Percentiles rank a stretch among this genome's conserved stretches.
These are phyloP conservation scores for Lepiota brunneoincarnata DNA, from an alignment of 768 basidiomycete species.

Conservation along the genomic window DNA sequence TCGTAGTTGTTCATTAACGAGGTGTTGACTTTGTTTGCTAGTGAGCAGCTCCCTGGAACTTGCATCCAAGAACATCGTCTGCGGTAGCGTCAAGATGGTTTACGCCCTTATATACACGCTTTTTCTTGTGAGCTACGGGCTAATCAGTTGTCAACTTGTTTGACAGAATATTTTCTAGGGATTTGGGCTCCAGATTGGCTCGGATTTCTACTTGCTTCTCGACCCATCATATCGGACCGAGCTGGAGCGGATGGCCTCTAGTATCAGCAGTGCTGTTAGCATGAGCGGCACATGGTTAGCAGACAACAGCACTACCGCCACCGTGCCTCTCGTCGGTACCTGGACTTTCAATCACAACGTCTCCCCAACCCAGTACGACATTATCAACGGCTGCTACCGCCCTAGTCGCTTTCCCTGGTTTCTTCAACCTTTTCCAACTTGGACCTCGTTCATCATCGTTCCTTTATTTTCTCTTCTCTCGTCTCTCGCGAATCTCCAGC, in stretches of 20 bases:
- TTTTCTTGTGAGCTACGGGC: conserved; percentile 46
- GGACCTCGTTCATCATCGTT: conserved; percentile 75
- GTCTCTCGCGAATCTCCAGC: conserved; percentile 78
- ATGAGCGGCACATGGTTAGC: conserved; percentile 68
- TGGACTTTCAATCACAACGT: conserved; percentile 65
- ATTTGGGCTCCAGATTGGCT: conserved; percentile 82
- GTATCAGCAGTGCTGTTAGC: conserved; percentile 43
- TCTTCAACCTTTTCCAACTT: conserved; percentile 77
- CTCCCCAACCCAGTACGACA: conserved; percentile 40
- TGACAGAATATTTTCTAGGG: conserved; percentile 37
- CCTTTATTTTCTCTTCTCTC: conserved; percentile 71
- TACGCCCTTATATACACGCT: conserved; percentile 86
- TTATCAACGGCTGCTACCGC: conserved; percentile 70
- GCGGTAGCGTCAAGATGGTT: conserved; percentile 84
- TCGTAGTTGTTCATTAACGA: neutral
- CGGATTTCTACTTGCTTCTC: conserved; percentile 73
- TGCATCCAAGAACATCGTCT: conserved; percentile 83
- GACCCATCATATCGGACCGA: conserved; percentile 54
- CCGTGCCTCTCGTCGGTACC: conserved; percentile 51
- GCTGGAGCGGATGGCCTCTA: conserved; percentile 52
- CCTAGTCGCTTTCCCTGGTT: conserved; percentile 67
- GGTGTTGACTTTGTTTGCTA: conserved; percentile 15
- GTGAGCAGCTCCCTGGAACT: conserved; percentile 83
- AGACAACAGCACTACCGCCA: conserved; percentile 45
- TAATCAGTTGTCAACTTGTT: neutral